Conservation (phyloP, 257 asterid genomes). For the Scutellaria galericulata region DNA sequence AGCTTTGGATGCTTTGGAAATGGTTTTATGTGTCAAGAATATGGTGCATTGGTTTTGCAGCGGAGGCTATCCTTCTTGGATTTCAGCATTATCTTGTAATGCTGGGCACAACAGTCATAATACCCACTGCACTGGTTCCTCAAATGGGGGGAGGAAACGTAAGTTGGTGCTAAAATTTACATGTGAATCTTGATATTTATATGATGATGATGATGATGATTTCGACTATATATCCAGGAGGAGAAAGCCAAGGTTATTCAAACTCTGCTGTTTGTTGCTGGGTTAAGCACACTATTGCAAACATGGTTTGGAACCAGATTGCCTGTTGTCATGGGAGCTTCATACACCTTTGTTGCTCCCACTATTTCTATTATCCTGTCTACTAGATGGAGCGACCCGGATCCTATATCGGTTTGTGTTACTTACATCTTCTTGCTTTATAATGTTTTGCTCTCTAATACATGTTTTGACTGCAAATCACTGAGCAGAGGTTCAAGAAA, state of each 20-base stretch:
- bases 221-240: conserved; percentile 42
- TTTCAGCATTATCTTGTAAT: conserved; percentile 87
- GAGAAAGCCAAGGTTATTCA: conserved; percentile 91
- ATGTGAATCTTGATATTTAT: no score
- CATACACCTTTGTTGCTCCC: conserved; percentile 91
- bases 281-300: conserved; percentile 75
- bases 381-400: conserved; percentile 82
- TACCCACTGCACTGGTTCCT: conserved; percentile 83
- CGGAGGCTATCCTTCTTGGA: conserved; percentile 92
- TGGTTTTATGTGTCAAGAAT: background rate
- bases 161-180: conserved; percentile 25
- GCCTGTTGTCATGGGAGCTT: conserved; percentile 87
- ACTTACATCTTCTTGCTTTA: conserved; percentile 17
- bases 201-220: no score
- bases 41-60: conserved; percentile 48
- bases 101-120: conserved; percentile 82
- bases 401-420: conserved; percentile 69
- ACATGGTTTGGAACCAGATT: conserved; percentile 79
- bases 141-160: conserved; percentile 98
- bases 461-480: conserved; percentile 20
- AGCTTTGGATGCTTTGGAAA: conserved; percentile 3
- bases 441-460: background rate
- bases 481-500: conserved; percentile 73
- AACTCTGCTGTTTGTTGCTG: conserved; percentile 83
- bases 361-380: conserved; percentile 89